phyloP scores from a whole-genome alignment of 192 early-diverging fungal genomes.

The Umbelopsis sp. region DNA sequence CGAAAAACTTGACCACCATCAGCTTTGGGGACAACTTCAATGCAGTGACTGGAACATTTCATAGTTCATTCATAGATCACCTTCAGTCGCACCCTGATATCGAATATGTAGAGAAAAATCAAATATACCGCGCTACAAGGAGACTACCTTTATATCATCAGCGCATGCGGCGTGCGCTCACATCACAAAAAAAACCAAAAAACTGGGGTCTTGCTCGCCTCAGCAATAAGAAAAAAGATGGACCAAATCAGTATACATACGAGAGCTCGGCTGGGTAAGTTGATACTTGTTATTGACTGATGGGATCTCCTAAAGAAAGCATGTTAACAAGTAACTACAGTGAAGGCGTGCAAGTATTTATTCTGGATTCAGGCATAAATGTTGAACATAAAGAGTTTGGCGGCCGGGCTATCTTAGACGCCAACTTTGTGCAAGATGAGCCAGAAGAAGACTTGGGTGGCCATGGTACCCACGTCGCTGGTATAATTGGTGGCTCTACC shows the following conservation, averaged over 20 bases:
- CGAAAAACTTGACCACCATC: not conserved
- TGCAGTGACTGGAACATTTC: slow-evolving; percentile 8
- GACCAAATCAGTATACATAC: not conserved
- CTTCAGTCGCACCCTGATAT: slow-evolving; percentile 1
- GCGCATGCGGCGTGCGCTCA: not conserved
- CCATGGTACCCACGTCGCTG: slow-evolving; percentile 63
- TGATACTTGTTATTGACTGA: not conserved
- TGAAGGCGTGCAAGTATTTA: slow-evolving; percentile 43
- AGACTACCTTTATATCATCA: not conserved
- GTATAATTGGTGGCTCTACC: slow-evolving; percentile 51
- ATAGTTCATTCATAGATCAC: not conserved
- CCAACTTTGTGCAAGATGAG: slow-evolving; percentile 42
- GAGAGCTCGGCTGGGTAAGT: slow-evolving; percentile 7
- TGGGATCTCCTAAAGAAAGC: not conserved
- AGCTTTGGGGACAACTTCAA: not conserved
- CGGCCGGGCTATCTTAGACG: slow-evolving; percentile 51
- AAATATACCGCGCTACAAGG: not conserved
- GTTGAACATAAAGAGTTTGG: slow-evolving; percentile 47
- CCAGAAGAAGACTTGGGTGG: slow-evolving; percentile 47
- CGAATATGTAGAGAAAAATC: slow-evolving; percentile 12
- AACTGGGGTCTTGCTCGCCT: slow-evolving; percentile 49
- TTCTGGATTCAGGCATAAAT: slow-evolving; percentile 57
- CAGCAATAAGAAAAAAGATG: slow-evolving; percentile 32
- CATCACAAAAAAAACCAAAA: slow-evolving; percentile 29
- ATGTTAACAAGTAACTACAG: slow-evolving; percentile 10